Percentiles rank a stretch among this genome's conserved stretches.
These are phyloP conservation scores for Anisodus acutangulus DNA, from an alignment of 257 asterid species.

Conservation along the genomic window DNA sequence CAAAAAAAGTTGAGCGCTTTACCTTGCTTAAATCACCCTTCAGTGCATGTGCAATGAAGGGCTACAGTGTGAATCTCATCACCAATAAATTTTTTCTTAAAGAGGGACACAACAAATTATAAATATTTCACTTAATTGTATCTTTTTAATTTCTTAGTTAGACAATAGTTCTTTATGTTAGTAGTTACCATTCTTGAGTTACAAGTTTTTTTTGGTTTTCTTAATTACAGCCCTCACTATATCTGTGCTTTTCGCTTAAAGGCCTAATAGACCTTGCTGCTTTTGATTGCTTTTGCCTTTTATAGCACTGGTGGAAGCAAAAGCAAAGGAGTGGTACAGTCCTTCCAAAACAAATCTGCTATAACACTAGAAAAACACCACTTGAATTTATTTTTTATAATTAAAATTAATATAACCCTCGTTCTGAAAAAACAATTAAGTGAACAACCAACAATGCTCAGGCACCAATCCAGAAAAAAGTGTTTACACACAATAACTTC, in stretches of 20 bases:
- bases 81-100: neutral
- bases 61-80: neutral
- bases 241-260: neutral
- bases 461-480: too few relatives aligned
- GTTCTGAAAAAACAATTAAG: neutral
- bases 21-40: neutral
- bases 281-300: neutral
- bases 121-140: neutral
- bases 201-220: neutral
- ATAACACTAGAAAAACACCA: neutral
- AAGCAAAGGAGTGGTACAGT: neutral
- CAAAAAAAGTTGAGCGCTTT: neutral
- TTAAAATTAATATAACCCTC: too few relatives aligned
- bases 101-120: neutral
- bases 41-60: neutral
- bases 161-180: neutral
- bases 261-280: constrained; percentile 16
- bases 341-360: neutral
- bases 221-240: neutral
- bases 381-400: too few relatives aligned
- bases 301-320: neutral
- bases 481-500: too few relatives aligned
- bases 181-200: neutral
- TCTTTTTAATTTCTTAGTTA: neutral
- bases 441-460: too few relatives aligned